Evolutionary conservation across 2,329 filamentous ascomycete genomes (phyloP).

Genomic region (Monosporascus sp.): DNA sequence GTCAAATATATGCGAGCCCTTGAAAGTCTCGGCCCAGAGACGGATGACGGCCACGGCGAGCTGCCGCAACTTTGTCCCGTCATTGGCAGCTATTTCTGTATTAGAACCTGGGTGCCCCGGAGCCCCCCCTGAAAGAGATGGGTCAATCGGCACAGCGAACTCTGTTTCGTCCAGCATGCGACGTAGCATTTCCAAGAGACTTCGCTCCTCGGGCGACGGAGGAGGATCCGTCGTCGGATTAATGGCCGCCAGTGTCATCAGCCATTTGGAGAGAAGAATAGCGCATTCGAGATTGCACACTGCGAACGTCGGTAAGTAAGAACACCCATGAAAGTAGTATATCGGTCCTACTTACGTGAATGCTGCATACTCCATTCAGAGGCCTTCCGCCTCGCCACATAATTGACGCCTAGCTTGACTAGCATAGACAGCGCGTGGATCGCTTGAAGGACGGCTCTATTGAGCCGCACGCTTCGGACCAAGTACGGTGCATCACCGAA

Average conservation of each 20-base stretch:
- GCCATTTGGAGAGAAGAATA: constrained; percentile 55
- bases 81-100: constrained; percentile 39
- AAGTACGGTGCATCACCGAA: constrained; percentile 55
- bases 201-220: constrained; percentile 46
- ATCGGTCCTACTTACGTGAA: constrained; percentile 42
- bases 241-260: constrained; percentile 49
- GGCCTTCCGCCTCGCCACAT: constrained; percentile 55
- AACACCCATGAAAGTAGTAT: constrained; percentile 2
- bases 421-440: constrained; percentile 64
- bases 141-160: constrained; percentile 55
- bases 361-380: constrained; percentile 60
- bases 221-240: constrained; percentile 41
- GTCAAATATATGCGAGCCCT: constrained; percentile 56
- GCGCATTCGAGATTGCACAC: constrained; percentile 60
- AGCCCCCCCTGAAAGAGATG: constrained; percentile 40
- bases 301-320: constrained; percentile 16
- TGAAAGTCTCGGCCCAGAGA: constrained; percentile 58
- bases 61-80: constrained; percentile 47
- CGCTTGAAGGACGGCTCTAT: constrained; percentile 60
- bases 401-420: constrained; percentile 58
- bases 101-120: constrained; percentile 28
- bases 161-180: constrained; percentile 58
- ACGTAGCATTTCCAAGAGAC: constrained; percentile 49
- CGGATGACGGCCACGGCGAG: constrained; percentile 53
- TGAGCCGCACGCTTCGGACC: constrained; percentile 53